Evolutionary conservation across 2,329 filamentous ascomycete species (phyloP).

Genomic region (Aspergillus fumigatus): DNA sequence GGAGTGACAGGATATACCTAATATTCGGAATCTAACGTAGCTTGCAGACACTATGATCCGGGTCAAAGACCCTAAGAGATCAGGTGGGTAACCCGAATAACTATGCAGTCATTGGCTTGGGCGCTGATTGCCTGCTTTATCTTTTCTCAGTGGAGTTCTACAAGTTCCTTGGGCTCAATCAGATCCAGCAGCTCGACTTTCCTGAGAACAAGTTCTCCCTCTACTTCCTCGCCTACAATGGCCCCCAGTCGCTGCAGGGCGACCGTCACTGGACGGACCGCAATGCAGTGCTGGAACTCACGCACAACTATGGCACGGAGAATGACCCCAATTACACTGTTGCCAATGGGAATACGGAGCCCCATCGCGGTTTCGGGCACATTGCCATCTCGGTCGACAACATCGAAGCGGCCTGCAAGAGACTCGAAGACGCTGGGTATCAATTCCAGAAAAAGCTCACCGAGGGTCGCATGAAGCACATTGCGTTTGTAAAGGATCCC

Average conservation of each 20-base stretch:
- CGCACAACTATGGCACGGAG: slow-evolving; percentile 84
- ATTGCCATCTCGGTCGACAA: slow-evolving; percentile 78
- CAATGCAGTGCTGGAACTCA: slow-evolving; percentile 84
- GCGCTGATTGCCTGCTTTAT: background rate
- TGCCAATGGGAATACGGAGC: slow-evolving; percentile 87
- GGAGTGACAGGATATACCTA: background rate
- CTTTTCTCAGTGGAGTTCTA: slow-evolving; percentile 72
- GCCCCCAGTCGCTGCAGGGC: slow-evolving; percentile 66
- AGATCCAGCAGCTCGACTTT: slow-evolving; percentile 74
- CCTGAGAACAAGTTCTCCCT: slow-evolving; percentile 90
- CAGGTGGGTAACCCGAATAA: slow-evolving; percentile 47
- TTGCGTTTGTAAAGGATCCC: slow-evolving; percentile 86
- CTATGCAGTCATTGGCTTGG: background rate
- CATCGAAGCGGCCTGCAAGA: slow-evolving; percentile 83
- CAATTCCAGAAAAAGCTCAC: slow-evolving; percentile 91
- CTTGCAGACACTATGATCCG: slow-evolving; percentile 63
- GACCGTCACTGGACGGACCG: slow-evolving; percentile 75
- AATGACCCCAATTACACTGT: slow-evolving; percentile 73
- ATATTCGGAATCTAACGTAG: slow-evolving; percentile 15
- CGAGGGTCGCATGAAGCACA: slow-evolving; percentile 80
- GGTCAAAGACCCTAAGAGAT: slow-evolving; percentile 87
- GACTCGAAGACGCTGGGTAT: slow-evolving; percentile 86
- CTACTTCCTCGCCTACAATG: slow-evolving; percentile 91
- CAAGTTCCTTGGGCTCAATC: slow-evolving; percentile 81
- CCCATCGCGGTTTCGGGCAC: slow-evolving; percentile 78